Percentiles rank a stretch among this genome's conserved stretches.
These are phyloP conservation scores for Cordyceps farinosa DNA, from an alignment of 2,329 filamentous ascomycete genomes.

Conservation along the genomic window DNA sequence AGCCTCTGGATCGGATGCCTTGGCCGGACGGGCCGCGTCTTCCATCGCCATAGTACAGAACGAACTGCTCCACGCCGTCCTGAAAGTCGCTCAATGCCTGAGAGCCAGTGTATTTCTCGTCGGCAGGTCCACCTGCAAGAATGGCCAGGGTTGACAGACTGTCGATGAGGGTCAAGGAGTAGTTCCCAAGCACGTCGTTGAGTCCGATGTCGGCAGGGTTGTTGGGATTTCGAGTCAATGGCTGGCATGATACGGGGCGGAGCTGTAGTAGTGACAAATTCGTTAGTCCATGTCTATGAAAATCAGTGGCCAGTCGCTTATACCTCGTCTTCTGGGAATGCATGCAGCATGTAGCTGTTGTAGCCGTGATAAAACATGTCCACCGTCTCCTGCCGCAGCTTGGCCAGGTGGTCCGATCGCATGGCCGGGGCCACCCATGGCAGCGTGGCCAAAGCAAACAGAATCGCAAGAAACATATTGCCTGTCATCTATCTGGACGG, in stretches of 20 bases:
- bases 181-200: slow-evolving; percentile 96
- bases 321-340: slow-evolving; percentile 92
- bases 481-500: background rate
- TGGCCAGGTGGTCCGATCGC: slow-evolving; percentile 51
- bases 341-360: slow-evolving; percentile 89
- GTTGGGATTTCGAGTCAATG: slow-evolving; percentile 76
- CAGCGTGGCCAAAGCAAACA: slow-evolving; percentile 31
- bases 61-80: slow-evolving; percentile 69
- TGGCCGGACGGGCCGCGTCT: slow-evolving; percentile 62
- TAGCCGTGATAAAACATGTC: slow-evolving; percentile 97
- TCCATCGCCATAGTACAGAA: slow-evolving; percentile 84
- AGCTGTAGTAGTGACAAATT: slow-evolving; percentile 47
- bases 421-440: slow-evolving; percentile 48
- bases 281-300: slow-evolving; percentile 9
- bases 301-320: slow-evolving; percentile 2
- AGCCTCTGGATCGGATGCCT: slow-evolving; percentile 72
- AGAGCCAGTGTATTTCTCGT: slow-evolving; percentile 34
- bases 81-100: slow-evolving; percentile 71
- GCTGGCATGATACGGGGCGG: slow-evolving; percentile 77
- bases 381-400: slow-evolving; percentile 57
- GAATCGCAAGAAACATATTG: slow-evolving; percentile 27
- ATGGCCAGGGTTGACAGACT: slow-evolving; percentile 93
- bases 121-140: slow-evolving; percentile 67
- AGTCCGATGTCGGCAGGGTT: slow-evolving; percentile 80
- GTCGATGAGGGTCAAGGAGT: slow-evolving; percentile 92